Evolutionary conservation across 305 asterid genomes (phyloP).

Genomic region (Plantago coronopus): DNA sequence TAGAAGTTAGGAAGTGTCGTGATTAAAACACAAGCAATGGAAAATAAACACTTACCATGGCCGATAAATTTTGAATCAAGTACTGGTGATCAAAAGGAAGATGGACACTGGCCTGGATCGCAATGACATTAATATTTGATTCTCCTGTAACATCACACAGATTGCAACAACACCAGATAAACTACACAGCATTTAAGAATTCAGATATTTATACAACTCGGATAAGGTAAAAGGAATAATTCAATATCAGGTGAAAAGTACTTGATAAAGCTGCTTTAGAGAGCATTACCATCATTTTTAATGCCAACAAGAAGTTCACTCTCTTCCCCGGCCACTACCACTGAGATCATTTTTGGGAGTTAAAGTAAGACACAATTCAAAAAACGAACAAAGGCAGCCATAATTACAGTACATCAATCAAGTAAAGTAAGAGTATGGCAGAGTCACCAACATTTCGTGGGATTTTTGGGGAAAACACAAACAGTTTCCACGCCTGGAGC

Average conservation of each 20-base stretch:
- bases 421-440: conserved; percentile 10
- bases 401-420: no score
- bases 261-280: conserved; percentile 10
- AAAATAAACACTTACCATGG: conserved; percentile 52
- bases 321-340: conserved; percentile 78
- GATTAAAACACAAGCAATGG: background rate
- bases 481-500: conserved; percentile 82
- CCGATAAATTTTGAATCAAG: conserved; percentile 80
- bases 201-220: no score
- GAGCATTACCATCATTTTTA: conserved; percentile 90
- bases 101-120: conserved; percentile 82
- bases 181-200: no score
- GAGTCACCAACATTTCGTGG: conserved; percentile 55
- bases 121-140: conserved; percentile 58
- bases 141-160: conserved; percentile 47
- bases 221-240: no score
- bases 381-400: no score
- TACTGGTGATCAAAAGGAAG: conserved; percentile 76
- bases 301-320: conserved; percentile 86
- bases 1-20: background rate
- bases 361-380: no score
- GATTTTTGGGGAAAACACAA: conserved; percentile 87
- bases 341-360: no score
- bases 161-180: no score
- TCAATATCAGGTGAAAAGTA: no score